A percentile compares a stretch with the other conserved stretches of the same genome.
phyloP scores from a whole-genome alignment of 2,329 filamentous ascomycete species.

The Cytospora paraplurivora region DNA sequence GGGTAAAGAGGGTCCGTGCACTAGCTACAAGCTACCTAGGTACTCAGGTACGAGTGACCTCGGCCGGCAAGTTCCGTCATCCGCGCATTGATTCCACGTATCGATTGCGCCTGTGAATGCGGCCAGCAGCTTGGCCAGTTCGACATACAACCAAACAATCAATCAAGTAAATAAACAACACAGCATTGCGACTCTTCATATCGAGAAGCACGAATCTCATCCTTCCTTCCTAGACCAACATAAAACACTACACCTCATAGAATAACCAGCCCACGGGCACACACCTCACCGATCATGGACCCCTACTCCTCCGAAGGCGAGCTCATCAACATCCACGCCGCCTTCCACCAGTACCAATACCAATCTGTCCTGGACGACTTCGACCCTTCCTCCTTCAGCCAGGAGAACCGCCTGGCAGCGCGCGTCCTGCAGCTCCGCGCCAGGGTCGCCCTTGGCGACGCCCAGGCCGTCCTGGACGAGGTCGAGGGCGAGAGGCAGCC shows the following conservation, averaged over 20 bases:
- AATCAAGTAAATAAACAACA: not conserved
- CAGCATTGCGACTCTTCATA: not conserved
- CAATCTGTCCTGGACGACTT: slow-evolving; percentile 77
- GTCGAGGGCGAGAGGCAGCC: slow-evolving; percentile 65
- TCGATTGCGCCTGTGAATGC: slow-evolving; percentile 19
- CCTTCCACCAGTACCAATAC: slow-evolving; percentile 82
- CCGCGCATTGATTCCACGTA: slow-evolving; percentile 3
- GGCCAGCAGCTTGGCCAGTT: slow-evolving; percentile 11
- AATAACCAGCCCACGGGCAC: not conserved
- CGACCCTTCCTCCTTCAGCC: slow-evolving; percentile 76
- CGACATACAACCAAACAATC: slow-evolving; percentile 3
- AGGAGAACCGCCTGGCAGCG: slow-evolving; percentile 75
- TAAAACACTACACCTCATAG: not conserved
- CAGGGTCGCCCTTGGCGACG: slow-evolving; percentile 79
- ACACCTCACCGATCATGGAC: slow-evolving; percentile 55
- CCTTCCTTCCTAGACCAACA: not conserved
- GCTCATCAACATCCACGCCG: slow-evolving; percentile 70
- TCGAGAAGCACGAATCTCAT: not conserved
- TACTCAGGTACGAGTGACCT: not conserved
- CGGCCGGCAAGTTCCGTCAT: slow-evolving; percentile 11
- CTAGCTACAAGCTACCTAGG: not conserved
- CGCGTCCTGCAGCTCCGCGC: slow-evolving; percentile 80
- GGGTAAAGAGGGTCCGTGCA: slow-evolving; percentile 16
- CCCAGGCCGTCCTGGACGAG: slow-evolving; percentile 70
- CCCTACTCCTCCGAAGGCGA: slow-evolving; percentile 72